phyloP scores from a whole-genome alignment of 768 basidiomycete genomes.

The Russula sp. region DNA sequence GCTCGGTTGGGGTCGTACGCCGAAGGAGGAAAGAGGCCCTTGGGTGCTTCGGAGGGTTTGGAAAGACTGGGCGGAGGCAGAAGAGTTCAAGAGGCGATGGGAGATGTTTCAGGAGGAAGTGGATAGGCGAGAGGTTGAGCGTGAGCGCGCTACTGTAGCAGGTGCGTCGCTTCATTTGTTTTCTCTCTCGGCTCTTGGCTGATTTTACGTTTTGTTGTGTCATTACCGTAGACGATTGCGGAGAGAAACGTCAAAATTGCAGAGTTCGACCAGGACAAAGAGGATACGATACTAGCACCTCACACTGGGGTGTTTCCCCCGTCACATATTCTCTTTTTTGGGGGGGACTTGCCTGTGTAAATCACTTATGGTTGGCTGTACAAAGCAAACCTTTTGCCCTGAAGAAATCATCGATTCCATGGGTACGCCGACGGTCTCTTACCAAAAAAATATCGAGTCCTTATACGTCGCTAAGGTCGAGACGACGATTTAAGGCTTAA shows the following conservation, averaged over 20 bases:
- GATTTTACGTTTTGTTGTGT: not conserved
- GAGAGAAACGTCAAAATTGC: conserved; percentile 61
- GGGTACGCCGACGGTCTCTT: too few species aligned
- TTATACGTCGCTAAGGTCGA: too few species aligned
- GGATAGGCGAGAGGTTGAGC: conserved; percentile 81
- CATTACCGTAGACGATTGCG: conserved; percentile 58
- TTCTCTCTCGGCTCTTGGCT: not conserved
- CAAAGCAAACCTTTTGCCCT: too few species aligned
- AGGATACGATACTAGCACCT: conserved; percentile 21
- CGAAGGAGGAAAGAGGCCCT: conserved; percentile 73
- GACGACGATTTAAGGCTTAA: not conserved
- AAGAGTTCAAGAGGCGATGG: conserved; percentile 83
- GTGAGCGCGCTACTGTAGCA: conserved; percentile 76
- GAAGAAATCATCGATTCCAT: too few species aligned
- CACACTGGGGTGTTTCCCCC: not conserved
- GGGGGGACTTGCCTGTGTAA: not conserved
- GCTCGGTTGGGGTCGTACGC: conserved; percentile 65
- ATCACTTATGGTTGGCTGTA: not conserved
- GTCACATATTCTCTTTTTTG: not conserved
- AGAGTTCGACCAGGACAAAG: conserved; percentile 30
- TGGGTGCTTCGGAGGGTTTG: conserved; percentile 81
- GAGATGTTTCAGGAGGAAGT: conserved; percentile 89
- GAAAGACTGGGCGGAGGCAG: conserved; percentile 91
- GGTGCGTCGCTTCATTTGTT: conserved; percentile 35
- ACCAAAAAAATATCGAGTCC: too few species aligned